Percentiles rank a stretch among this genome's conserved stretches.
phyloP scores from a whole-genome alignment of 139 green algal genomes.

The Ulvella scutata region DNA sequence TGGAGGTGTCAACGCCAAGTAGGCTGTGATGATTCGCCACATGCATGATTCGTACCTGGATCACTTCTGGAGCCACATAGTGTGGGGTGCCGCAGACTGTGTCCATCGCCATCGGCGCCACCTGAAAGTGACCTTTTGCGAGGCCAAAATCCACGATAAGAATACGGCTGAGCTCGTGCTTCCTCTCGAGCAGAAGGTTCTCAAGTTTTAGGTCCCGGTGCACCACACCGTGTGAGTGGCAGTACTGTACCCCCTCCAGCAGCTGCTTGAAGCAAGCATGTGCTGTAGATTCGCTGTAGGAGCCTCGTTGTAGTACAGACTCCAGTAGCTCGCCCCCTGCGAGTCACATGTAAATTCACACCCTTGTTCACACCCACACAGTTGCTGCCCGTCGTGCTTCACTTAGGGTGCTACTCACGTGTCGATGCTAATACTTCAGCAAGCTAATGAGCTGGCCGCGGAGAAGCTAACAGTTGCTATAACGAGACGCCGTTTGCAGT shows the following conservation, averaged over 20 bases:
- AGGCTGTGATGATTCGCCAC: too few species aligned
- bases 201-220: constrained; percentile 90
- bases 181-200: constrained; percentile 67
- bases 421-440: too few species aligned
- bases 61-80: constrained; percentile 91
- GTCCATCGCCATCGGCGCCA: constrained; percentile 27
- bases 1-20: too few species aligned
- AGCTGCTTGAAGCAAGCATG: constrained; percentile 59
- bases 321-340: constrained; percentile 71
- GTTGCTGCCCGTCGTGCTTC: not conserved
- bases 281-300: constrained; percentile 66
- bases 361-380: not conserved
- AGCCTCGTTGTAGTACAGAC: constrained; percentile 53
- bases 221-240: constrained; percentile 58
- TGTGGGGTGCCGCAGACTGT: constrained; percentile 80
- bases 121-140: constrained; percentile 37
- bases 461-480: too few species aligned
- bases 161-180: not conserved
- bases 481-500: too few species aligned
- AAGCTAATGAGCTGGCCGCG: too few species aligned
- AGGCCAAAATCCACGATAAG: constrained; percentile 77
- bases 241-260: constrained; percentile 62
- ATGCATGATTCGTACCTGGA: constrained; percentile 15
- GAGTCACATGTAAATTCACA: not conserved
- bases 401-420: not conserved